phyloP scores from a whole-genome alignment of 139 green algal genomes.

The Tetraselmis striata region DNA sequence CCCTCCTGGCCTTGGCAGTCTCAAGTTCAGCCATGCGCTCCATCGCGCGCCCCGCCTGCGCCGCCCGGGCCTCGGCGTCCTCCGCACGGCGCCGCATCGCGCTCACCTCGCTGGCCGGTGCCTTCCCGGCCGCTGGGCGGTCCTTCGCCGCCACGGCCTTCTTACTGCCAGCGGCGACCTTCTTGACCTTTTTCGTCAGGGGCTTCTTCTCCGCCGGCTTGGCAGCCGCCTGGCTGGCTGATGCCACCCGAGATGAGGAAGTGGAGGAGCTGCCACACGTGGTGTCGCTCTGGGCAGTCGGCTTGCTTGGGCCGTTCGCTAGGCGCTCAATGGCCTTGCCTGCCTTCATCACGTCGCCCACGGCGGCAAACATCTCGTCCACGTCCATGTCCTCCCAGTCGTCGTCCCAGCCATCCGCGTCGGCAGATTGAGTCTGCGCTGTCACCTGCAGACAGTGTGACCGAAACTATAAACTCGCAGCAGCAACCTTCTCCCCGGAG shows the following conservation, averaged over 20 bases:
- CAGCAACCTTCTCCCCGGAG: no score
- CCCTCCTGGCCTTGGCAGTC: background rate
- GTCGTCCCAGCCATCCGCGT: background rate
- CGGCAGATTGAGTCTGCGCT: no score
- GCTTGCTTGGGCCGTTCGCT: no score
- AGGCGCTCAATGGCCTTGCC: background rate
- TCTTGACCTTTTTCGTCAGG: background rate
- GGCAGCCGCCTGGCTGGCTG: background rate
- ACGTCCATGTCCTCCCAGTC: background rate
- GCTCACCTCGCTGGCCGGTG: background rate
- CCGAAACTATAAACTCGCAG: no score
- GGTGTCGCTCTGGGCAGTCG: background rate
- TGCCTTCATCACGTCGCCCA: background rate
- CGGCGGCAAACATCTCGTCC: background rate
- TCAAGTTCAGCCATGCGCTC: background rate
- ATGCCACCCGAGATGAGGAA: background rate
- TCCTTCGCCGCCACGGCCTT: background rate
- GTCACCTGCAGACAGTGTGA: no score
- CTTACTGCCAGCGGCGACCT: no score
- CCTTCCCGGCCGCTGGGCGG: background rate
- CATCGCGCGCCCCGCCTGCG: background rate
- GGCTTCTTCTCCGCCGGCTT: background rate
- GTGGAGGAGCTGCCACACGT: background rate
- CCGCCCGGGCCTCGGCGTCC: background rate
- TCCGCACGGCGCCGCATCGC: background rate